Evolutionary conservation across 1,284 basidiomycete genomes (phyloP).

Genomic region (Ceratorhiza oryzae-sativae): DNA sequence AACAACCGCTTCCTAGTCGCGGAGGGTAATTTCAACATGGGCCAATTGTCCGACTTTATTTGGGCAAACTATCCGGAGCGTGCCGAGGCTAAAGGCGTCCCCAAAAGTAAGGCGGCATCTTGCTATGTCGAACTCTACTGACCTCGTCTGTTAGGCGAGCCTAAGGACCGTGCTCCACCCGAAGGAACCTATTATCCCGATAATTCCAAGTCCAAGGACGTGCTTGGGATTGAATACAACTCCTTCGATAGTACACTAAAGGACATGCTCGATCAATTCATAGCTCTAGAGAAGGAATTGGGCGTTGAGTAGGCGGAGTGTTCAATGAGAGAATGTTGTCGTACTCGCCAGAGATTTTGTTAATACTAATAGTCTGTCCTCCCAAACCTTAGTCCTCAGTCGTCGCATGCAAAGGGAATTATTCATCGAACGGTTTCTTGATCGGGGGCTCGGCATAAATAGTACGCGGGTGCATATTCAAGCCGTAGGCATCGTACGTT

Average conservation of each 20-base stretch:
- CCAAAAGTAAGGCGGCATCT: slow-evolving; percentile 18
- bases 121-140: neutral
- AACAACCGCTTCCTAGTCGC: slow-evolving; percentile 39
- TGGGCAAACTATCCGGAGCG: slow-evolving; percentile 41
- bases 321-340: too few species aligned
- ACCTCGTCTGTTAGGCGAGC: slow-evolving; percentile 3
- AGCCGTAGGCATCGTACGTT: too few species aligned
- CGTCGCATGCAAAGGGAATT: too few species aligned
- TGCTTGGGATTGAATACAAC: slow-evolving; percentile 39
- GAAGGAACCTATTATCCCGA: slow-evolving; percentile 28
- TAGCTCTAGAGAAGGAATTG: slow-evolving; percentile 34
- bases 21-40: slow-evolving; percentile 37
- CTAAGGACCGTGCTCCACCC: slow-evolving; percentile 27
- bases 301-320: neutral
- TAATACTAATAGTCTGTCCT: too few species aligned
- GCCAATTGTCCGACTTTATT: slow-evolving; percentile 32
- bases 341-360: too few species aligned
- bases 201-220: slow-evolving; percentile 38
- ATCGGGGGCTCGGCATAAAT: too few species aligned
- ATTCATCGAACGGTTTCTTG: too few species aligned
- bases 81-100: slow-evolving; percentile 28
- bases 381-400: too few species aligned
- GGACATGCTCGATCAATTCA: slow-evolving; percentile 36
- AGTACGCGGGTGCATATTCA: too few species aligned
- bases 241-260: slow-evolving; percentile 37